phyloP scores from a whole-genome alignment of 768 basidiomycete species.

The Nevesoporus exiguus region DNA sequence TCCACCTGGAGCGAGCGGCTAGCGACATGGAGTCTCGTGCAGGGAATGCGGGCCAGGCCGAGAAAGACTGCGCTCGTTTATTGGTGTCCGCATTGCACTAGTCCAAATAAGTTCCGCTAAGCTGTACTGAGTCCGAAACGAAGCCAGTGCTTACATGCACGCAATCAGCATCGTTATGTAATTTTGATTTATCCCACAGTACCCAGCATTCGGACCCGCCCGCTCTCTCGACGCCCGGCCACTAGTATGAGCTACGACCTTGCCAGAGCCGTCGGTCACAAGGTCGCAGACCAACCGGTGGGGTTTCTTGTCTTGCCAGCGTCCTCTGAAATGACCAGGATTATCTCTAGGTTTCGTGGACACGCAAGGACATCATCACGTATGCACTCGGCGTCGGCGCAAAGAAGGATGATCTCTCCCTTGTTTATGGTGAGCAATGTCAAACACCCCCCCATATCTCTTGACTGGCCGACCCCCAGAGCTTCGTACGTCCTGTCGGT shows the following conservation, averaged over 20 bases:
- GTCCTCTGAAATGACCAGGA: not conserved
- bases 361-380: slow-evolving; percentile 74
- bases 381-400: slow-evolving; percentile 84
- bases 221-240: not conserved
- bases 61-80: not conserved
- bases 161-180: not conserved
- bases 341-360: slow-evolving; percentile 67
- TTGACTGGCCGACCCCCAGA: slow-evolving; percentile 33
- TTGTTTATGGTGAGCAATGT: slow-evolving; percentile 61
- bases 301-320: slow-evolving; percentile 15
- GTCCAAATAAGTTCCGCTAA: not conserved
- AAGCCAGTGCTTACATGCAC: not conserved
- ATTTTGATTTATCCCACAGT: not conserved
- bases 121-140: not conserved
- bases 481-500: slow-evolving; percentile 39
- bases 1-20: not conserved
- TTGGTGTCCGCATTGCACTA: not conserved
- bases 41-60: not conserved
- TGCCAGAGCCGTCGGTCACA: slow-evolving; percentile 60
- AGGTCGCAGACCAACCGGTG: slow-evolving; percentile 53
- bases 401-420: slow-evolving; percentile 63
- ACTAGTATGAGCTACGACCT: slow-evolving; percentile 41
- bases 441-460: not conserved
- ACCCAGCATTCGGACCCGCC: not conserved
- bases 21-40: not conserved